Percentiles rank a stretch among this genome's conserved stretches.
Evolutionary conservation across 371 early-diverging fungal genomes (phyloP).

Genomic region (Mucor saturninus): DNA sequence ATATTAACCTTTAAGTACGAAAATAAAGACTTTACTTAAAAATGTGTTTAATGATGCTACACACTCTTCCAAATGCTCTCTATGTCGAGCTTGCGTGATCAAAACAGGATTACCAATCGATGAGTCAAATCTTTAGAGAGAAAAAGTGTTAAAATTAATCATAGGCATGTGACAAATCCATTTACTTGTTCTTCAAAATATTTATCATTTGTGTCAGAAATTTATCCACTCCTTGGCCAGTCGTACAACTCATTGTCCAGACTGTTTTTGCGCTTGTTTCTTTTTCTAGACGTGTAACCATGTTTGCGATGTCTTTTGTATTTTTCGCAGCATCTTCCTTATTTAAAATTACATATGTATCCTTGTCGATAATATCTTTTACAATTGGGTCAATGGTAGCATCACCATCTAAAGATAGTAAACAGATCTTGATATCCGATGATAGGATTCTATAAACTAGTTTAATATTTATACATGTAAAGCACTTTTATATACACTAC

Average conservation of each 20-base stretch:
- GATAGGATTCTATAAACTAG: slow-evolving; percentile 27
- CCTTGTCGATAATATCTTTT: slow-evolving; percentile 50
- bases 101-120: slow-evolving; percentile 44
- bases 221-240: slow-evolving; percentile 61
- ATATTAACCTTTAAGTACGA: neutral
- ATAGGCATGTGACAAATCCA: neutral
- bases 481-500: slow-evolving; percentile 14
- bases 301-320: neutral
- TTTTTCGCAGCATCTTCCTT: slow-evolving; percentile 58
- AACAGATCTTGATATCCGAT: slow-evolving; percentile 58
- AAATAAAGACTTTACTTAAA: slow-evolving; percentile 43
- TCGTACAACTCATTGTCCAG: slow-evolving; percentile 68
- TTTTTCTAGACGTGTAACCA: slow-evolving; percentile 3
- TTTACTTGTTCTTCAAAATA: slow-evolving; percentile 56
- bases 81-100: slow-evolving; percentile 80
- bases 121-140: slow-evolving; percentile 54
- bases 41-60: slow-evolving; percentile 58
- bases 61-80: slow-evolving; percentile 69
- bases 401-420: slow-evolving; percentile 41
- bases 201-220: slow-evolving; percentile 60
- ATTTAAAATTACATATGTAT: slow-evolving; percentile 72
- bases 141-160: neutral
- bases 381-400: slow-evolving; percentile 48
- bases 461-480: neutral
- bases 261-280: slow-evolving; percentile 32